A percentile compares a stretch with the other conserved stretches of the same genome.
phyloP scores from a whole-genome alignment of 2,329 filamentous ascomycete genomes.

The Scedosporium apiospermum region DNA sequence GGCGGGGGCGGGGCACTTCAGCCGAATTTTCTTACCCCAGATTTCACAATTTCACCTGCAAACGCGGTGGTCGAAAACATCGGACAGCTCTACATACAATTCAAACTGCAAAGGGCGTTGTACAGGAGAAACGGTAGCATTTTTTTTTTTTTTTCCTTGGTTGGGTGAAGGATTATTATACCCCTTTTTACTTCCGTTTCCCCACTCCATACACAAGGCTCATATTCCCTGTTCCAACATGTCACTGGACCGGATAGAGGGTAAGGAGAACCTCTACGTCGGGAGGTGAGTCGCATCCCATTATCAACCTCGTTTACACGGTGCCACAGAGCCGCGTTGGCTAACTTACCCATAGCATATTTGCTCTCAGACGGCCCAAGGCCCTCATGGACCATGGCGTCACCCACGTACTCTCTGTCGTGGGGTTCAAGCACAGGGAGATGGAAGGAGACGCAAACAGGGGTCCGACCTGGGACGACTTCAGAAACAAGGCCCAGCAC shows the following conservation, averaged over 20 bases:
- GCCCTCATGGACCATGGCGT: slow-evolving; percentile 65
- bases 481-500: slow-evolving; percentile 55
- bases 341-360: slow-evolving; percentile 49
- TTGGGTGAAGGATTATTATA: not conserved
- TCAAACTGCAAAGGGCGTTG: not conserved
- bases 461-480: slow-evolving; percentile 38
- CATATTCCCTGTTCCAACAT: slow-evolving; percentile 16
- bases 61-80: not conserved
- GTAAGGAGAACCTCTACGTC: slow-evolving; percentile 29
- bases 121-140: not conserved
- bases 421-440: slow-evolving; percentile 40
- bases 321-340: not conserved
- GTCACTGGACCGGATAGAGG: slow-evolving; percentile 32
- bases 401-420: slow-evolving; percentile 82
- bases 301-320: slow-evolving; percentile 9
- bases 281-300: slow-evolving; percentile 23
- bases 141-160: not conserved
- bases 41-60: not conserved
- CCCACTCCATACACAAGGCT: not conserved
- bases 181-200: not conserved
- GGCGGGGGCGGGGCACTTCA: not conserved
- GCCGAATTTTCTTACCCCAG: not conserved
- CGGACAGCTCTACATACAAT: not conserved
- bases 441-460: slow-evolving; percentile 35
- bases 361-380: slow-evolving; percentile 63